Percentiles rank a stretch among this genome's conserved stretches.
Evolutionary conservation across 2,329 filamentous ascomycete species (phyloP).

Genomic region (Cordyceps cicadae): DNA sequence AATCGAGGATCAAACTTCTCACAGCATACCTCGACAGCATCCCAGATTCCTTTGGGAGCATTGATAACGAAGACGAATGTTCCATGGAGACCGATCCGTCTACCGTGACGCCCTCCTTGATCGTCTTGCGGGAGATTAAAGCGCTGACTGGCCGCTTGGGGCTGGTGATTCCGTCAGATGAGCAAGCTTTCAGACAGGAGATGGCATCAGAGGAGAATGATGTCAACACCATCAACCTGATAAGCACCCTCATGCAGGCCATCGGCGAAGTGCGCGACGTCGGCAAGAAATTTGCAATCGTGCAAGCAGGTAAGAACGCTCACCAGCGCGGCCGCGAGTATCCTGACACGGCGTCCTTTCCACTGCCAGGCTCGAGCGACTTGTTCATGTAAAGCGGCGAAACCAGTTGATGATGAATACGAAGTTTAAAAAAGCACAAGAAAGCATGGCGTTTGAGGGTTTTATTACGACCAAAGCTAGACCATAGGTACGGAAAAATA

Average conservation of each 20-base stretch:
- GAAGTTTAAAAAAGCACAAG: neutral
- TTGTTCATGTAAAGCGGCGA: slow-evolving; percentile 20
- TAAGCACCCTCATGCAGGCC: slow-evolving; percentile 67
- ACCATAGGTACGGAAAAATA: too few species aligned
- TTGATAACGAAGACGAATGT: slow-evolving; percentile 24
- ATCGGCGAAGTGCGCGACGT: slow-evolving; percentile 63
- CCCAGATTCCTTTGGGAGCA: slow-evolving; percentile 55
- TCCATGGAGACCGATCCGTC: slow-evolving; percentile 25
- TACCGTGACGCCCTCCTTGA: slow-evolving; percentile 48
- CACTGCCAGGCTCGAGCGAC: slow-evolving; percentile 22
- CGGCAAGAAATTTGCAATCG: slow-evolving; percentile 61
- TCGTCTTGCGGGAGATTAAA: slow-evolving; percentile 79
- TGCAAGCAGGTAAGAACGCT: slow-evolving; percentile 36
- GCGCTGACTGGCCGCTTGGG: slow-evolving; percentile 76
- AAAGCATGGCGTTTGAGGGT: slow-evolving; percentile 10
- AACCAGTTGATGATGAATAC: neutral
- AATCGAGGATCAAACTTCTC: slow-evolving; percentile 65
- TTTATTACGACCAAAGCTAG: neutral
- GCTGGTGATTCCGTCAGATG: slow-evolving; percentile 66
- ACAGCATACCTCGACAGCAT: slow-evolving; percentile 68
- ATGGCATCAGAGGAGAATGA: slow-evolving; percentile 74
- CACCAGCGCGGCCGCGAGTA: slow-evolving; percentile 18
- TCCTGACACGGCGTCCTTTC: slow-evolving; percentile 18
- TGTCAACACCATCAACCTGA: slow-evolving; percentile 66
- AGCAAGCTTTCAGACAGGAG: slow-evolving; percentile 58